phyloP scores from a whole-genome alignment of 495 filamentous ascomycete genomes.

The Podospora sp. region DNA sequence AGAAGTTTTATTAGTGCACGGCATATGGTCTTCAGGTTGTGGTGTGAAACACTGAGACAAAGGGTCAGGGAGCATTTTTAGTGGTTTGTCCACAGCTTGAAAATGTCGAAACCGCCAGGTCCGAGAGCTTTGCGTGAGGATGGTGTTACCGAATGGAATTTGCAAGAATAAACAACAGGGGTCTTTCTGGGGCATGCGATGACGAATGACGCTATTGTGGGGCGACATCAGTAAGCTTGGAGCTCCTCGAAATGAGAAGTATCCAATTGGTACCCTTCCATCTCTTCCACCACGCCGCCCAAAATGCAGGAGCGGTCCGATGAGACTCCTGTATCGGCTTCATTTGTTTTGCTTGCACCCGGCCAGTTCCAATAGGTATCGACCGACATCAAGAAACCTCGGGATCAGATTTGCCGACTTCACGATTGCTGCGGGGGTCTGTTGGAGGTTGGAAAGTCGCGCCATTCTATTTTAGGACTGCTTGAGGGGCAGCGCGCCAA shows the following conservation, averaged over 20 bases:
- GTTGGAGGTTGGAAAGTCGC: background rate
- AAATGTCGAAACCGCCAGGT: no score
- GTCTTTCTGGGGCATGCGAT: background rate
- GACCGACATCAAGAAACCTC: background rate
- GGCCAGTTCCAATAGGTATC: background rate
- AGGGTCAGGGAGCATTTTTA: no score
- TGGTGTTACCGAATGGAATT: no score
- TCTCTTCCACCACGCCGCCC: no score
- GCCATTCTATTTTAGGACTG: background rate
- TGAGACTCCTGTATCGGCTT: background rate
- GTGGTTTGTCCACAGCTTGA: no score
- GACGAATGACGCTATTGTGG: background rate
- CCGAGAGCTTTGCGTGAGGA: no score
- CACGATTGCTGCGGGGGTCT: background rate
- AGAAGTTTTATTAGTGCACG: no score
- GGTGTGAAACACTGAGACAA: no score
- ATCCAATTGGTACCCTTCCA: no score
- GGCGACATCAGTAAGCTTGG: background rate
- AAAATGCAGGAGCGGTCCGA: background rate
- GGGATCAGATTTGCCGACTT: background rate
- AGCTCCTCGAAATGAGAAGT: background rate
- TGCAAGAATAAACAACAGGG: background rate
- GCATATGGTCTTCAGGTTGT: no score
- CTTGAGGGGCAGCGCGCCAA: background rate
- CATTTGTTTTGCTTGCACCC: background rate